These are phyloP conservation scores for Macrophomina phaseolina DNA, from an alignment of 2,329 filamentous ascomycete genomes.

Conservation along the genomic window DNA sequence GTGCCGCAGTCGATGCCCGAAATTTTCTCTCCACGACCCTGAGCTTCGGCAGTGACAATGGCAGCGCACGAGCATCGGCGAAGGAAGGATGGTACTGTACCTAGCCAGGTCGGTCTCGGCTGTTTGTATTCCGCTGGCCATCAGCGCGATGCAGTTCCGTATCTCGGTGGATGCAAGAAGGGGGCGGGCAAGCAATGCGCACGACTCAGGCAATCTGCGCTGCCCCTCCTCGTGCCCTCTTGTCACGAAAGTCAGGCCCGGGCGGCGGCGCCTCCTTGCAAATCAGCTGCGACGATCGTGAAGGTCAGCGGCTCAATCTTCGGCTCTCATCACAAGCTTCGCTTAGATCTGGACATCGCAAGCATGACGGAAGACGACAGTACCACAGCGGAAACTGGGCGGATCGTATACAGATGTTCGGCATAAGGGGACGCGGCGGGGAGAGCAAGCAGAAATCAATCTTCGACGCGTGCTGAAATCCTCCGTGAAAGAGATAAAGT, in stretches of 20 bases:
- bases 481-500: not conserved
- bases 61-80: no score
- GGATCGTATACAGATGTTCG: not conserved
- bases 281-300: not conserved
- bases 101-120: no score
- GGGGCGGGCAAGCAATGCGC: not conserved
- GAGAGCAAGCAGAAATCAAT: not conserved
- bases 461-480: not conserved
- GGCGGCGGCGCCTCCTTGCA: slow-evolving; percentile 3
- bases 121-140: no score
- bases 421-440: not conserved
- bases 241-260: not conserved
- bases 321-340: not conserved
- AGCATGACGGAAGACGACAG: not conserved
- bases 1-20: slow-evolving; percentile 1
- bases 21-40: not conserved
- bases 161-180: not conserved
- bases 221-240: not conserved
- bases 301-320: not conserved
- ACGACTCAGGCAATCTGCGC: not conserved
- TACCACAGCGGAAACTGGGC: not conserved
- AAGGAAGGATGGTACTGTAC: no score
- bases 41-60: not conserved
- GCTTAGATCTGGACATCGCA: not conserved
- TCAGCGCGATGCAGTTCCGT: no score